phyloP scores from a whole-genome alignment of 192 early-diverging fungal species.

The Martensiomyces pterosporus region DNA sequence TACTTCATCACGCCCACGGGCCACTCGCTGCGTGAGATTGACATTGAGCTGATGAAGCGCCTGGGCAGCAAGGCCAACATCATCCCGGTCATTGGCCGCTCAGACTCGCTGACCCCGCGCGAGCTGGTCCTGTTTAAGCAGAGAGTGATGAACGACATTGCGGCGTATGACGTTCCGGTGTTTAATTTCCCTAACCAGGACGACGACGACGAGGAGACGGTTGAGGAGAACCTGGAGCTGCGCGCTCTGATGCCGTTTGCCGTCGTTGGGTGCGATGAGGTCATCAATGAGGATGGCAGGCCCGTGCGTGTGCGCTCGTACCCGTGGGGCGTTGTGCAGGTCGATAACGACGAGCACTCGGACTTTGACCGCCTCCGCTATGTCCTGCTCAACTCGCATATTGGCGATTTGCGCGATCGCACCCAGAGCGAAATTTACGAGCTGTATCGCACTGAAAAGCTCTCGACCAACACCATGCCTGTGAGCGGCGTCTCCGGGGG shows the following conservation, averaged over 20 bases:
- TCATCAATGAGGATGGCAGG: slow-evolving; percentile 77
- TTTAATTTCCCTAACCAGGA: slow-evolving; percentile 97
- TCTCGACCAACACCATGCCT: slow-evolving; percentile 30
- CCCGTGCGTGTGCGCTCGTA: slow-evolving; percentile 90
- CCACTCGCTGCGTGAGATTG: slow-evolving; percentile 93
- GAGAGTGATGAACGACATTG: slow-evolving; percentile 96
- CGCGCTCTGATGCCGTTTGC: slow-evolving; percentile 89
- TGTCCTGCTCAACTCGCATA: slow-evolving; percentile 90
- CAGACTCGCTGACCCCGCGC: slow-evolving; percentile 85
- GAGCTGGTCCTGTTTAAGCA: slow-evolving; percentile 88
- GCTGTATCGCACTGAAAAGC: slow-evolving; percentile 90
- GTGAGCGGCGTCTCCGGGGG: background rate
- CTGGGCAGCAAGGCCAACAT: slow-evolving; percentile 91
- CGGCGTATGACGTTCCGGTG: slow-evolving; percentile 90
- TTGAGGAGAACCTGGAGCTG: slow-evolving; percentile 97
- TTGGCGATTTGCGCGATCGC: slow-evolving; percentile 96
- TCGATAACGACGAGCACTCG: slow-evolving; percentile 94
- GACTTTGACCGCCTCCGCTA: slow-evolving; percentile 95
- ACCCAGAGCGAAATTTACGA: slow-evolving; percentile 96
- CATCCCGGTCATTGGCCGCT: slow-evolving; percentile 92
- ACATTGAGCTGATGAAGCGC: slow-evolving; percentile 89
- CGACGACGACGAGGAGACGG: slow-evolving; percentile 97
- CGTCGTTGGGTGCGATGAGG: slow-evolving; percentile 92
- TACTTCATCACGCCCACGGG: slow-evolving; percentile 99
- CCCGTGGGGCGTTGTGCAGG: slow-evolving; percentile 95